Evolutionary conservation across 495 filamentous ascomycete genomes (phyloP), one percentile per base, ranked within the genome.

Genomic region (Jackrogersella multiformis): DNA sequence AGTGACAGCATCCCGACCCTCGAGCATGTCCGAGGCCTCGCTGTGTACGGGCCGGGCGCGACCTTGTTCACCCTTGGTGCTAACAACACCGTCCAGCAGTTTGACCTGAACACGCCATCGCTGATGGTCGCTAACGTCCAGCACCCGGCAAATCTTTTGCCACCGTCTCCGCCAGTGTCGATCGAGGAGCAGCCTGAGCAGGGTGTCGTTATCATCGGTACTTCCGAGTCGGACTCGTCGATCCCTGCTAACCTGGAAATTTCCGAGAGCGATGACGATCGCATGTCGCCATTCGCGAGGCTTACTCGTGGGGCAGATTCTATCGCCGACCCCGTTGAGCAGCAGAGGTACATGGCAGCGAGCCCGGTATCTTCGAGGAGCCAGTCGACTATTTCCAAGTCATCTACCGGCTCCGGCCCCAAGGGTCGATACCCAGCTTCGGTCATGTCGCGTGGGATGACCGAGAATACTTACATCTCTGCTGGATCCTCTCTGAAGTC

Each of bases 51-150:
- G 0, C 90, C 93, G 1, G 91, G 88, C 1, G 94, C 94, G 10
- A 90, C 89, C n/a, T 82, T 99, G 12, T 99, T 99, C 79, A 98
- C 94, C 2, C 79, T 98, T 16, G 92, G 93, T 5, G 89, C 90
- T 16, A 92, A 94, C 65, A 85, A 94, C 73, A 93, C 90, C 18
- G 89, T 96, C 24, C 96, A 97, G 71, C 95, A 99, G 75, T 98
- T 95, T 76, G 92, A 97, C 73, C 79, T 97, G 39, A 96, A 94
- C 59, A 90, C 88, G 21, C 90, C 92, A 16, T 73, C 82, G 15
- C 82, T 85, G 61, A 84, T 97, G 80, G 89, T 94, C 7, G 87
- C 88, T 34, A 94, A 91, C 74, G 88, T 94, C 21, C 92, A 96
- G 63, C 93, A 97, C 76, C 83, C 86, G 39, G 91, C 93, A 5